These are phyloP conservation scores for Zoysia pacifica DNA, from an alignment of 176 grass and related monocot species.

Conservation along the genomic window DNA sequence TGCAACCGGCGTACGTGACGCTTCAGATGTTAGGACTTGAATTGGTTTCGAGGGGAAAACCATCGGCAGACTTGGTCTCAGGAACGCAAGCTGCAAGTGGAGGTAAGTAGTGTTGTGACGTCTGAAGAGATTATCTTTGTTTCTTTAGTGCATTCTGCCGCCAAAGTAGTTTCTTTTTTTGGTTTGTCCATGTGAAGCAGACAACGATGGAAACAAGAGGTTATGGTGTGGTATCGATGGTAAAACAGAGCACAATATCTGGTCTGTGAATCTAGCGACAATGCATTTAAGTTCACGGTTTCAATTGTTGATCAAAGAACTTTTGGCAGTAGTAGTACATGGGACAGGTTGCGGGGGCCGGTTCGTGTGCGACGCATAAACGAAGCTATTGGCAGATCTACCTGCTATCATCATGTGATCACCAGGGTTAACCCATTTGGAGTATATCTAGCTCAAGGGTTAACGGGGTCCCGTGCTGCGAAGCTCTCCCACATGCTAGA, in stretches of 20 bases:
- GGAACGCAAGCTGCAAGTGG: neutral
- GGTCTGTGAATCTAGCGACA: neutral
- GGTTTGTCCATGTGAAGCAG: neutral
- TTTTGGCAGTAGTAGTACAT: neutral
- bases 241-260: neutral
- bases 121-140: neutral
- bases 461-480: neutral
- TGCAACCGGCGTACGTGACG: slow-evolving; percentile 11
- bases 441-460: neutral
- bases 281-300: neutral
- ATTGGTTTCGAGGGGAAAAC: slow-evolving; percentile 6
- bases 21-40: neutral
- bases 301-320: neutral
- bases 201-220: neutral
- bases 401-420: slow-evolving; percentile 9
- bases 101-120: slow-evolving; percentile 7
- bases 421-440: neutral
- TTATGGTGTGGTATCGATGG: neutral
- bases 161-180: neutral
- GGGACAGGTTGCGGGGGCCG: neutral
- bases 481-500: neutral
- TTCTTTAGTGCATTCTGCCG: neutral
- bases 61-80: slow-evolving; percentile 22
- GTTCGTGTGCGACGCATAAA: neutral
- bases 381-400: slow-evolving; percentile 22